Conservation (phyloP, 2,329 filamentous ascomycete genomes). For the Fusarium sp. region DNA sequence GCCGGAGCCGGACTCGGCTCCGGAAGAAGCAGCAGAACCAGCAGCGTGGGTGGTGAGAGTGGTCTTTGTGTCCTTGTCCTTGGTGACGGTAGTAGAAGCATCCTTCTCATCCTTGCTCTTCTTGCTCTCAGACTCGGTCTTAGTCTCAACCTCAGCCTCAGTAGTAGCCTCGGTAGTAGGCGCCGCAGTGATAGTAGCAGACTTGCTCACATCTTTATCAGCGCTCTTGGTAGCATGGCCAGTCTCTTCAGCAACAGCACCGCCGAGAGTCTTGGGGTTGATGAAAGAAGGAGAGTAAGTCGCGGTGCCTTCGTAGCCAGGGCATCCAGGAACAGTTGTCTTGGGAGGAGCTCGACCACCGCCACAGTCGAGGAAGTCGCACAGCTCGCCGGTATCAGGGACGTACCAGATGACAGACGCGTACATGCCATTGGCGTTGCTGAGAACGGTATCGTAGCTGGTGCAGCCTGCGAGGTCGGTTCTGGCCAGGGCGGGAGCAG, state of each 20-base stretch:
- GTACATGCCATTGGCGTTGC: constrained; percentile 53
- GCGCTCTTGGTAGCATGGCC: constrained; percentile 4
- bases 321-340: constrained; percentile 72
- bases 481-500: constrained; percentile 55
- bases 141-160: constrained; percentile 18
- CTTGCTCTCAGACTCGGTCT: constrained; percentile 13
- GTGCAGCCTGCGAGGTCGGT: constrained; percentile 64
- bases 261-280: constrained; percentile 49
- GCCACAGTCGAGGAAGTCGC: constrained; percentile 74
- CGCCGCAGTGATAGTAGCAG: constrained; percentile 39
- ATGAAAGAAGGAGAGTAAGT: constrained; percentile 67
- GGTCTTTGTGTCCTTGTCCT: constrained; percentile 26
- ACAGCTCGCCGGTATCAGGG: constrained; percentile 74
- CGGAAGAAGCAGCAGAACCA: constrained; percentile 23
- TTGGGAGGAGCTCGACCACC: constrained; percentile 75
- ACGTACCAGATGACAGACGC: constrained; percentile 70
- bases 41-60: constrained; percentile 25
- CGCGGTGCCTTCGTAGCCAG: constrained; percentile 66
- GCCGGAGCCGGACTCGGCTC: constrained; percentile 28
- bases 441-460: constrained; percentile 53
- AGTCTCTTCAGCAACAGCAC: constrained; percentile 16
- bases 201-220: constrained; percentile 11
- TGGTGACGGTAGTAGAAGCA: constrained; percentile 1
- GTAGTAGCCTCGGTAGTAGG: constrained; percentile 25
- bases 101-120: neutral